Conservation (phyloP, 805 yeast genomes). For the Lipomyces starkeyi region DNA sequence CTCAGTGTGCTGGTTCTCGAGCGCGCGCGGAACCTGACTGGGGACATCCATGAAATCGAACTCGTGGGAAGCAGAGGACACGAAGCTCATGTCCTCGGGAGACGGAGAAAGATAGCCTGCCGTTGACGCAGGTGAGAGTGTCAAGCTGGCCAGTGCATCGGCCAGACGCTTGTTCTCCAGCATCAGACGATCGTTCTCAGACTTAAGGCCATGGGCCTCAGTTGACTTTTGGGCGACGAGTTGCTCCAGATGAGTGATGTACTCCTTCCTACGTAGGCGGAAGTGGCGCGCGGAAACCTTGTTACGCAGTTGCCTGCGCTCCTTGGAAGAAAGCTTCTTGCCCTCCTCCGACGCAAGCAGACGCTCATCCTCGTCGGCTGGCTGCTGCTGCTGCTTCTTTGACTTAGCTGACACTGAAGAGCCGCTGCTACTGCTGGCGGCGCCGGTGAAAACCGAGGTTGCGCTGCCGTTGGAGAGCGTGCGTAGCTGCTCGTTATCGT, state of each 20-base stretch:
- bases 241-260: slow-evolving; percentile 44
- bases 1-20: not conserved
- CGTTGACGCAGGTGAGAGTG: slow-evolving; percentile 20
- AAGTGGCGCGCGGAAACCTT: slow-evolving; percentile 45
- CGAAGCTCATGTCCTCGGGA: not conserved
- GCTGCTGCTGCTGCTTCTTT: not conserved
- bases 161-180: slow-evolving; percentile 34
- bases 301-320: slow-evolving; percentile 45
- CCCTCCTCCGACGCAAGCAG: slow-evolving; percentile 43
- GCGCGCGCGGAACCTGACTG: not conserved
- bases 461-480: not conserved
- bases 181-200: slow-evolving; percentile 33
- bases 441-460: slow-evolving; percentile 9
- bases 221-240: slow-evolving; percentile 38
- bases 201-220: slow-evolving; percentile 37
- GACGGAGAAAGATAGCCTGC: slow-evolving; percentile 9
- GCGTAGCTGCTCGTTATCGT: not conserved
- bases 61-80: slow-evolving; percentile 1
- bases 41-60: slow-evolving; percentile 9
- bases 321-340: slow-evolving; percentile 41
- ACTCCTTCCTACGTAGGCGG: slow-evolving; percentile 44
- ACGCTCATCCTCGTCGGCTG: slow-evolving; percentile 44
- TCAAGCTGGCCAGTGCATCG: slow-evolving; percentile 25
- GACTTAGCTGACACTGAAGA: not conserved
- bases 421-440: not conserved